Evolutionary conservation across 208 protist genomes (phyloP).

Genomic region (Endotrypanum monterogeii): DNA sequence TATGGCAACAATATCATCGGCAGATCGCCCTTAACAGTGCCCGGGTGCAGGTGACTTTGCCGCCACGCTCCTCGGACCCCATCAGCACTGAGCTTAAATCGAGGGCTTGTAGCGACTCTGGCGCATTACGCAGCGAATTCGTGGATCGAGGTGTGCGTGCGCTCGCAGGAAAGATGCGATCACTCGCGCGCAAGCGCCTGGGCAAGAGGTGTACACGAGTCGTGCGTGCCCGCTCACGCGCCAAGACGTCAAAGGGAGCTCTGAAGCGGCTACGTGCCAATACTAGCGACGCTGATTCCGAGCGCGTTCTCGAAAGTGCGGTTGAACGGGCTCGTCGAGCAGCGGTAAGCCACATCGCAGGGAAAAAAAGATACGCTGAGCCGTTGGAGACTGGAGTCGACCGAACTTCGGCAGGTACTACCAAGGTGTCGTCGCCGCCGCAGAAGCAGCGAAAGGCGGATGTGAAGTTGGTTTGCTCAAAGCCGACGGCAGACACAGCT

Average conservation of each 20-base stretch:
- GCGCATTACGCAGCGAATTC: conserved; percentile 9
- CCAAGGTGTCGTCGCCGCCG: neutral
- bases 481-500: neutral
- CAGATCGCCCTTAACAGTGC: conserved; percentile 16
- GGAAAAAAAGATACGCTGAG: neutral
- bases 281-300: neutral
- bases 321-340: conserved; percentile 2
- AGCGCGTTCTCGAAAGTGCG: neutral
- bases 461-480: neutral
- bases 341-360: neutral
- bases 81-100: neutral
- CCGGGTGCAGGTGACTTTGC: neutral
- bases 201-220: conserved; percentile 3
- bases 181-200: conserved; percentile 16
- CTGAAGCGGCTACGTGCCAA: neutral
- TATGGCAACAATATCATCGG: neutral
- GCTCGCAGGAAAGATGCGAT: conserved; percentile 3
- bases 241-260: neutral
- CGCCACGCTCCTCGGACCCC: neutral
- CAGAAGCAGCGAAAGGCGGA: neutral
- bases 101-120: neutral
- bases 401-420: neutral
- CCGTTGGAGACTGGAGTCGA: neutral
- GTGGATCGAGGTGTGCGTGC: conserved; percentile 21
- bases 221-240: neutral